Percentiles rank a stretch among this genome's conserved stretches.
Conservation (phyloP, 1,284 basidiomycete genomes). For the Austroboletus novae-zelandiae region DNA sequence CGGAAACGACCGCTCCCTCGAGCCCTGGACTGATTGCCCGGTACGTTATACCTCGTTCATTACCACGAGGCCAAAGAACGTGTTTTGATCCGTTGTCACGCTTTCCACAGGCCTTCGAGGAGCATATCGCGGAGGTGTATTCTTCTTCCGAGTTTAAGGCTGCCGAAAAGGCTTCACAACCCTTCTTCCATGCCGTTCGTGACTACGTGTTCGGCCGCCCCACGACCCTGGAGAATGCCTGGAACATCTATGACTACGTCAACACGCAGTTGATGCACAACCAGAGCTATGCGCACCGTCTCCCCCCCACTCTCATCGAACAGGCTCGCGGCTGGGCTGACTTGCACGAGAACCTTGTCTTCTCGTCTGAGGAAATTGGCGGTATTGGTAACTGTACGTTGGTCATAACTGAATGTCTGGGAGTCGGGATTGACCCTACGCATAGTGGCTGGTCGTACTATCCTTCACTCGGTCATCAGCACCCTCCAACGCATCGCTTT, state of each 20-base stretch:
- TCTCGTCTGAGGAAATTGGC: slow-evolving; percentile 57
- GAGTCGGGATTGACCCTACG: slow-evolving; percentile 9
- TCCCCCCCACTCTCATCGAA: slow-evolving; percentile 65
- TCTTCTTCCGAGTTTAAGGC: slow-evolving; percentile 64
- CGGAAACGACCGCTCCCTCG: slow-evolving; percentile 76
- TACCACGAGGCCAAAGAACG: not conserved
- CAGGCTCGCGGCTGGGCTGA: slow-evolving; percentile 72
- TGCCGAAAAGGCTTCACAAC: slow-evolving; percentile 49
- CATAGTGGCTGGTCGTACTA: slow-evolving; percentile 75
- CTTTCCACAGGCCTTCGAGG: slow-evolving; percentile 52
- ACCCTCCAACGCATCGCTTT: slow-evolving; percentile 76
- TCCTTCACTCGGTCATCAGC: slow-evolving; percentile 66
- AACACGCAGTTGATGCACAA: slow-evolving; percentile 78
- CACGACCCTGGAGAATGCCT: slow-evolving; percentile 66
- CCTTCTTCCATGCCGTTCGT: slow-evolving; percentile 64
- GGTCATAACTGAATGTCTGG: not conserved
- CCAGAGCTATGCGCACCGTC: slow-evolving; percentile 69
- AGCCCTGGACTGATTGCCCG: slow-evolving; percentile 82
- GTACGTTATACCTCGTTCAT: slow-evolving; percentile 38
- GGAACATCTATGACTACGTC: slow-evolving; percentile 78
- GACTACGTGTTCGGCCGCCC: slow-evolving; percentile 71
- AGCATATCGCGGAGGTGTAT: slow-evolving; percentile 58
- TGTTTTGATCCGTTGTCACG: slow-evolving; percentile 15
- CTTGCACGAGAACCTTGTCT: slow-evolving; percentile 77
- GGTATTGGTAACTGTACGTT: slow-evolving; percentile 75